phyloP scores from a whole-genome alignment of 306 rosid genomes.

The Vigna nakashimae region DNA sequence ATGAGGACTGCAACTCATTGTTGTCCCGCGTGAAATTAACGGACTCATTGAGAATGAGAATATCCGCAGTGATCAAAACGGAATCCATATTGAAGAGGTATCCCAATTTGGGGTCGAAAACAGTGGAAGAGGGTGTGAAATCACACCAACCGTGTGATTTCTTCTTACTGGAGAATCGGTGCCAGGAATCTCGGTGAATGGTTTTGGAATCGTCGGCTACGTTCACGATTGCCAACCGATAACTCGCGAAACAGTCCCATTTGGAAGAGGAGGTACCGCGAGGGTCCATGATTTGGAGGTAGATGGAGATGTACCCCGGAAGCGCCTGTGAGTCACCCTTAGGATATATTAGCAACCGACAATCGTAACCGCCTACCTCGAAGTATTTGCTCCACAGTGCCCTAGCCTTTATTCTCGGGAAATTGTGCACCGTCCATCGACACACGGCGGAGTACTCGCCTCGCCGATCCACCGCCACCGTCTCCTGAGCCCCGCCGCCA shows the following conservation, averaged over 20 bases:
- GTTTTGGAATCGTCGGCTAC: slow-evolving; percentile 82
- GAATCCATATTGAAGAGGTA: slow-evolving; percentile 74
- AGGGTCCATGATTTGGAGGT: slow-evolving; percentile 99
- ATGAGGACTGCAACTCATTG: slow-evolving; percentile 71
- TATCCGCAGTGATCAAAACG: slow-evolving; percentile 91
- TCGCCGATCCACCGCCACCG: slow-evolving; percentile 79
- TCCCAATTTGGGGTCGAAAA: slow-evolving; percentile 90
- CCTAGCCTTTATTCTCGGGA: slow-evolving; percentile 90
- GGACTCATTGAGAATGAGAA: slow-evolving; percentile 84
- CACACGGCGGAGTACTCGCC: slow-evolving; percentile 91
- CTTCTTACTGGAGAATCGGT: slow-evolving; percentile 93
- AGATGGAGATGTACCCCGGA: slow-evolving; percentile 91
- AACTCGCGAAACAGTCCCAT: slow-evolving; percentile 99
- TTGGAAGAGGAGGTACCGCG: slow-evolving; percentile 93
- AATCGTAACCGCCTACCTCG: slow-evolving; percentile 99
- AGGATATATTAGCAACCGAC: slow-evolving; percentile 89
- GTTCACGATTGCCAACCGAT: slow-evolving; percentile 88
- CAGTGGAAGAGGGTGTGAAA: slow-evolving; percentile 87
- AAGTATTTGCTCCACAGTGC: slow-evolving; percentile 99
- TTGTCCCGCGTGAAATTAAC: slow-evolving; percentile 86
- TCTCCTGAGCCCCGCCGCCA: slow-evolving; percentile 90
- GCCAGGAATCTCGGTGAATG: slow-evolving; percentile 97
- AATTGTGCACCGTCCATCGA: slow-evolving; percentile 94
- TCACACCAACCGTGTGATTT: slow-evolving; percentile 99
- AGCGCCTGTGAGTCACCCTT: slow-evolving; percentile 96